phyloP scores from a whole-genome alignment of 148 eudicot genomes.

The Dianthus caryophyllus region DNA sequence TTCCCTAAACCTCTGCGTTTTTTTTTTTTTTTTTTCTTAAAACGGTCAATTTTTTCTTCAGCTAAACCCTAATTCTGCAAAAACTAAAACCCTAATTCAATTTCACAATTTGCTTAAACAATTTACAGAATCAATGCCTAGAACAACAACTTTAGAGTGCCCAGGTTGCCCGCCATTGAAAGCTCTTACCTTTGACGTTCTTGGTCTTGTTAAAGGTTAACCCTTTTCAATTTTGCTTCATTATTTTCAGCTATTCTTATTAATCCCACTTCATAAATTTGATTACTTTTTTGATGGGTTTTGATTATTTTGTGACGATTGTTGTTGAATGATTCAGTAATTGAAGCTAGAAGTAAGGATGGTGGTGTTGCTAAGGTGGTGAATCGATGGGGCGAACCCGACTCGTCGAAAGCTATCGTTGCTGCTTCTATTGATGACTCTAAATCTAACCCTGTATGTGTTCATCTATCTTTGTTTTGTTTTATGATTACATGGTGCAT shows the following conservation, averaged over 20 bases:
- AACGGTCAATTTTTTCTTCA: too few relatives aligned
- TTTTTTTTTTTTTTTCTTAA: too few relatives aligned
- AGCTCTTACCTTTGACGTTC: constrained; percentile 71
- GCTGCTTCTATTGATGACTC: constrained; percentile 64
- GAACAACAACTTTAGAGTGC: constrained; percentile 66
- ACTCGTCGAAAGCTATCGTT: constrained; percentile 55
- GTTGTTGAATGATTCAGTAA: constrained; percentile 34
- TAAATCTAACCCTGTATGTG: constrained; percentile 60
- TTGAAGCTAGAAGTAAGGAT: constrained; percentile 71
- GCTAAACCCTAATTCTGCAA: too few relatives aligned
- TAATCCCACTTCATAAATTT: not conserved
- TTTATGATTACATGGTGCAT: too few relatives aligned
- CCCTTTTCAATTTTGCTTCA: not conserved
- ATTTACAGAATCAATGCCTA: too few relatives aligned
- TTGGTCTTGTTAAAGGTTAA: constrained; percentile 84
- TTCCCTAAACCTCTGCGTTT: too few relatives aligned
- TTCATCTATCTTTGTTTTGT: not conserved
- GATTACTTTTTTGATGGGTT: not conserved
- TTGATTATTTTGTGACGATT: not conserved
- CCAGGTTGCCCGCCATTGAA: constrained; percentile 88
- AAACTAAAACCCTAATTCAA: too few relatives aligned
- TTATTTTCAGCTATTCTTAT: not conserved
- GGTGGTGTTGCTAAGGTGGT: constrained; percentile 63
- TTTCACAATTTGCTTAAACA: too few relatives aligned
- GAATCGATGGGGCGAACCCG: constrained; percentile 92